phyloP scores from a whole-genome alignment of 1,139 yeast species.

The Debaryomyces psychrophilus region DNA sequence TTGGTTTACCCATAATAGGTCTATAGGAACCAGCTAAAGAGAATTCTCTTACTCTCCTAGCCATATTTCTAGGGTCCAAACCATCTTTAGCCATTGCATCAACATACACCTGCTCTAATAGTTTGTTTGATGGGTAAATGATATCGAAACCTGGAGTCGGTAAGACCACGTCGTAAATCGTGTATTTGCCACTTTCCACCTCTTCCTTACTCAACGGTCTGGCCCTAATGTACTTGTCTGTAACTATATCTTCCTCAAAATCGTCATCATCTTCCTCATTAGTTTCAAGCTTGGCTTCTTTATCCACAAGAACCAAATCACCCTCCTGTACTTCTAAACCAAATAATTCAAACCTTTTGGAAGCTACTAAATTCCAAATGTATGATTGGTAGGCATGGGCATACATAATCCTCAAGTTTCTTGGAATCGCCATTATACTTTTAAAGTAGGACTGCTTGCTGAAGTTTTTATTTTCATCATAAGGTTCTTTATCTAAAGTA shows the following conservation, averaged over 20 bases:
- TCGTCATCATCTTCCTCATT: constrained; percentile 49
- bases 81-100: constrained; percentile 79
- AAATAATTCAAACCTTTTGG: constrained; percentile 70
- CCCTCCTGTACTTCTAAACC: constrained; percentile 79
- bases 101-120: constrained; percentile 63
- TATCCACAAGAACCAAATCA: constrained; percentile 68
- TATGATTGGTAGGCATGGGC: constrained; percentile 97
- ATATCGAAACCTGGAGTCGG: constrained; percentile 96
- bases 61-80: constrained; percentile 83
- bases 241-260: constrained; percentile 65
- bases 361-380: constrained; percentile 88
- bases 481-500: constrained; percentile 52
- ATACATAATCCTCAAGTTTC: constrained; percentile 91
- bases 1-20: constrained; percentile 69
- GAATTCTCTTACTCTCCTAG: constrained; percentile 81
- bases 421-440: constrained; percentile 89
- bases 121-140: constrained; percentile 71
- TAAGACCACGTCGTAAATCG: constrained; percentile 81
- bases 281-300: constrained; percentile 23
- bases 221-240: constrained; percentile 59
- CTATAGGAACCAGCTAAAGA: constrained; percentile 93
- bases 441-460: constrained; percentile 60
- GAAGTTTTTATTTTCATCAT: constrained; percentile 50
- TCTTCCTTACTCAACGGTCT: constrained; percentile 76
- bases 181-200: constrained; percentile 56